These are phyloP conservation scores for Thalassiosira ordinaria DNA, from an alignment of 352 stramenopile species.

Conservation along the genomic window DNA sequence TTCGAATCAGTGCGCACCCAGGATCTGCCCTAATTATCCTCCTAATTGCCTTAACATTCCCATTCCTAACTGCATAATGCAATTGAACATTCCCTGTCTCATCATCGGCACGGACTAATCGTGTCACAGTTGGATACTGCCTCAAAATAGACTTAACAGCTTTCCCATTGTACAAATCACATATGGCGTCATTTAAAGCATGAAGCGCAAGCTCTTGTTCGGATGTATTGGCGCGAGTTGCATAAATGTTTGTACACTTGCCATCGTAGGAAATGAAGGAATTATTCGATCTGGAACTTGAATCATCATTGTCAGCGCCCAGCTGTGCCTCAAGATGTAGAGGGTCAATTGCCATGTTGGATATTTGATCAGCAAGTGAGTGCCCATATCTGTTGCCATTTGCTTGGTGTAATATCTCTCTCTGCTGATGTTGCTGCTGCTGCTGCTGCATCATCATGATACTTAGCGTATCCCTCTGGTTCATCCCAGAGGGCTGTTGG, in stretches of 20 bases:
- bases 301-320: neutral
- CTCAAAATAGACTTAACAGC: slow-evolving; percentile 9
- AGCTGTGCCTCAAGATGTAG: neutral
- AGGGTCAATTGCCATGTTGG: slow-evolving; percentile 13
- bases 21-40: slow-evolving; percentile 17
- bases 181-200: slow-evolving; percentile 1
- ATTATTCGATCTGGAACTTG: neutral
- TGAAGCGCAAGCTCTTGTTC: slow-evolving; percentile 3
- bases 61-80: slow-evolving; percentile 27
- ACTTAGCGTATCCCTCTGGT: neutral
- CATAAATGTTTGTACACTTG: slow-evolving; percentile 8
- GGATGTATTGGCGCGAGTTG: neutral
- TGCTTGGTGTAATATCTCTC: neutral
- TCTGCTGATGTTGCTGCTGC: neutral
- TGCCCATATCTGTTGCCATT: too few species aligned
- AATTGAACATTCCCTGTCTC: slow-evolving; percentile 17
- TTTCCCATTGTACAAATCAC: slow-evolving; percentile 11
- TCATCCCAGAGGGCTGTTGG: neutral
- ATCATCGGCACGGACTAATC: slow-evolving; percentile 13
- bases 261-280: slow-evolving; percentile 16
- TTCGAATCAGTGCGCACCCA: slow-evolving; percentile 26
- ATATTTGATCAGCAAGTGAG: slow-evolving; percentile 23
- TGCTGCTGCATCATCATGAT: slow-evolving; percentile 1
- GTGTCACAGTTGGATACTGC: slow-evolving; percentile 14
- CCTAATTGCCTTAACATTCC: slow-evolving; percentile 21